Evolutionary conservation across 1,284 basidiomycete genomes (phyloP).

Genomic region (Sanghuangporus weigelae): DNA sequence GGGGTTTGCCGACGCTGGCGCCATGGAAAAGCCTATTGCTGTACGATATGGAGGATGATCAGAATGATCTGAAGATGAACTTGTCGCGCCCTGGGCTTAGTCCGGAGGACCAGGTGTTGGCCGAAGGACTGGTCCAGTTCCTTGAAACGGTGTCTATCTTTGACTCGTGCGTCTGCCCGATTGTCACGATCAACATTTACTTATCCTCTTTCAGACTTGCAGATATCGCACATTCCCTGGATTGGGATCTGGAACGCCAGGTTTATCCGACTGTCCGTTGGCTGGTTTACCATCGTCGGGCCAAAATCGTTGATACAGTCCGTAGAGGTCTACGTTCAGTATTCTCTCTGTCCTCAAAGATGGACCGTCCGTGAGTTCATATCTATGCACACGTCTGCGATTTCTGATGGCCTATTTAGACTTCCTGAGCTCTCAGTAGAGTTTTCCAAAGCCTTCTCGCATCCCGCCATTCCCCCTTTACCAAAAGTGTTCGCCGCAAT

Average conservation of each 20-base stretch:
- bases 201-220: constrained; percentile 51
- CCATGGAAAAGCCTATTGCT: constrained; percentile 92
- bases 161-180: constrained; percentile 31
- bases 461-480: constrained; percentile 62
- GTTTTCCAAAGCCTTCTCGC: constrained; percentile 67
- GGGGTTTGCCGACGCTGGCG: constrained; percentile 68
- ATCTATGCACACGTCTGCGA: neutral
- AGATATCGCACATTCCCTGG: constrained; percentile 81
- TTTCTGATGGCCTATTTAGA: constrained; percentile 31
- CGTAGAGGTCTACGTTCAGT: constrained; percentile 79
- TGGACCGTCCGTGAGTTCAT: constrained; percentile 56
- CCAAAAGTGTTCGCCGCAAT: constrained; percentile 69
- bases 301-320: constrained; percentile 85
- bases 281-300: constrained; percentile 86
- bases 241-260: constrained; percentile 83
- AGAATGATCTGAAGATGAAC: constrained; percentile 58
- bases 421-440: constrained; percentile 54
- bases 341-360: constrained; percentile 69
- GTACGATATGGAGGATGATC: constrained; percentile 51
- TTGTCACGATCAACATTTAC: neutral
- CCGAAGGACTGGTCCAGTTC: constrained; percentile 64
- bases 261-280: constrained; percentile 86
- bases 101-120: constrained; percentile 59
- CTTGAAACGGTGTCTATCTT: constrained; percentile 52
- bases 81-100: constrained; percentile 55